Evolutionary conservation across 805 yeast genomes (phyloP).

Genomic region (Yarrowia deformans): DNA sequence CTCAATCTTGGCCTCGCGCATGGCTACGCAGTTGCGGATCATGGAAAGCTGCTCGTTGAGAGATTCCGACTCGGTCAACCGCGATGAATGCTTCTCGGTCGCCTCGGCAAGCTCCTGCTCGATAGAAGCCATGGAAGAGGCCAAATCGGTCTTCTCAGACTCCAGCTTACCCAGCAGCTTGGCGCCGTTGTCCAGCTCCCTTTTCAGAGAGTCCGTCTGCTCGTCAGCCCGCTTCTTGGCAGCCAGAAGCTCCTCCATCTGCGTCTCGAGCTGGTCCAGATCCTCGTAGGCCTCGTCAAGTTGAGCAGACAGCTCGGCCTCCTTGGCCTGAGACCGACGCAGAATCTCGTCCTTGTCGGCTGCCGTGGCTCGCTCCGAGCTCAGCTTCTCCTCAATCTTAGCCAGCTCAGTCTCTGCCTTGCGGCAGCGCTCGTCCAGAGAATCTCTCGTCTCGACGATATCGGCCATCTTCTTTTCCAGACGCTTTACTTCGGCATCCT

Average conservation of each 20-base stretch:
- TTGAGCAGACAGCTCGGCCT: slow-evolving; percentile 50
- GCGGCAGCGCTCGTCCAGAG: slow-evolving; percentile 46
- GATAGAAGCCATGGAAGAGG: slow-evolving; percentile 49
- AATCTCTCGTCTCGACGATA: slow-evolving; percentile 46
- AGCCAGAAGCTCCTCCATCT: slow-evolving; percentile 49
- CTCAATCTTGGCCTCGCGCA: slow-evolving; percentile 47
- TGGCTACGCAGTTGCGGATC: slow-evolving; percentile 45
- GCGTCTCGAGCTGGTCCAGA: slow-evolving; percentile 48
- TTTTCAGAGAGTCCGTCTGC: slow-evolving; percentile 49
- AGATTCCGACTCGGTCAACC: slow-evolving; percentile 4
- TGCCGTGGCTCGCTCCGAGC: slow-evolving; percentile 55
- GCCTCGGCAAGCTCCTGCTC: slow-evolving; percentile 47
- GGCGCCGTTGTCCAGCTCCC: slow-evolving; percentile 50
- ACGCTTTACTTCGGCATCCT: slow-evolving; percentile 50
- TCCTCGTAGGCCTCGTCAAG: slow-evolving; percentile 48
- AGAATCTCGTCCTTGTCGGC: slow-evolving; percentile 59
- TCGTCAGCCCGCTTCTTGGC: slow-evolving; percentile 49
- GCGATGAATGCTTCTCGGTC: slow-evolving; percentile 40
- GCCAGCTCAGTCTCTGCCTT: slow-evolving; percentile 47
- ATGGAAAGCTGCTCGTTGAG: slow-evolving; percentile 37
- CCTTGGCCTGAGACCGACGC: slow-evolving; percentile 54
- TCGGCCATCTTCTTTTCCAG: slow-evolving; percentile 46
- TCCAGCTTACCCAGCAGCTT: slow-evolving; percentile 51
- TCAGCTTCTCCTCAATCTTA: slow-evolving; percentile 50
- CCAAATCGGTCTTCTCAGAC: slow-evolving; percentile 49